These are phyloP conservation scores for Fraxinus paxiana DNA, from an alignment of 305 asterid genomes.

Conservation along the genomic window DNA sequence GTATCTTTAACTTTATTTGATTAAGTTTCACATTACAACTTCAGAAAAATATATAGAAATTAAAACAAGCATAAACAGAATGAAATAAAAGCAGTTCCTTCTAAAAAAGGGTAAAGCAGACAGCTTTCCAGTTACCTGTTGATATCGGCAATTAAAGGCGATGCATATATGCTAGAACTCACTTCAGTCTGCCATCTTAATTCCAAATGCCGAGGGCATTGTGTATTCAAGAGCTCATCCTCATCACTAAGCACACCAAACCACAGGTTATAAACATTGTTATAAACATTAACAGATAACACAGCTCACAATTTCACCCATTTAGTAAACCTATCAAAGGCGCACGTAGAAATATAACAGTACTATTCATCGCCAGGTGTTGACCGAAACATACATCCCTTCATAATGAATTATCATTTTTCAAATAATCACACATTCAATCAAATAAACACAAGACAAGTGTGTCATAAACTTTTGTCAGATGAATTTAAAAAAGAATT, in stretches of 20 bases:
- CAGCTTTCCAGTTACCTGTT: conserved; percentile 52
- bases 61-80: not conserved
- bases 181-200: conserved; percentile 98
- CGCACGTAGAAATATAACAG: not conserved
- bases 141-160: conserved; percentile 91
- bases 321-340: not conserved
- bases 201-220: conserved; percentile 93
- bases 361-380: conserved; percentile 11
- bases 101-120: not conserved
- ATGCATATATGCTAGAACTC: conserved; percentile 89
- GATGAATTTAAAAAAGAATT: no score
- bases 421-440: conserved; percentile 10
- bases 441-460: conserved; percentile 7
- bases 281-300: conserved; percentile 5
- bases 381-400: conserved; percentile 3
- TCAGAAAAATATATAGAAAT: no score
- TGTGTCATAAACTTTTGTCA: no score
- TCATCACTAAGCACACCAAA: conserved; percentile 55
- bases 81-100: not conserved
- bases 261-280: no score
- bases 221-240: conserved; percentile 82
- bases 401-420: not conserved
- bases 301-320: not conserved
- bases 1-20: not conserved
- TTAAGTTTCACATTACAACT: conserved; percentile 1